Evolutionary conservation across 2,329 filamentous ascomycete genomes (phyloP), one percentile per base, ranked within the genome.

Genomic region (Penicillium sp.): DNA sequence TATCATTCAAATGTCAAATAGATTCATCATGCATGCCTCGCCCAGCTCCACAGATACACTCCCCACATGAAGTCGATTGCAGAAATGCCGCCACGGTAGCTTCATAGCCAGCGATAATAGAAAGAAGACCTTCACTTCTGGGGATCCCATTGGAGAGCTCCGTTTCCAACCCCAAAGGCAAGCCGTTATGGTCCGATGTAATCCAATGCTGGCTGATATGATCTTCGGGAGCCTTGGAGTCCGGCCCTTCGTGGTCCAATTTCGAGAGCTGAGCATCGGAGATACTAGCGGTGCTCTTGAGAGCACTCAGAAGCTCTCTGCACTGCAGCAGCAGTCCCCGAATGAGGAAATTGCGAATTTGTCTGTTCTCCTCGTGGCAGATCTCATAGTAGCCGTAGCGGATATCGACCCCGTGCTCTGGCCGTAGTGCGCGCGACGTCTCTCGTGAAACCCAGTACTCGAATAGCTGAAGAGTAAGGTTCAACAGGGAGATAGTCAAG

Each of bases 321-420:
- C 65, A 70, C 43, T 70, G 66, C 21, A 64, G 24, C 9, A 72
- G 58, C 1, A 69, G 58, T 0, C 67, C 60, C 1, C 64, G 63
- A 21, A 72, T 50, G 16, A 72, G 47, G 36, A 70, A 66, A 1
- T 60, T 62, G 18, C 66, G 64, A 18, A 72, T 64, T 27, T 63
- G 66, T 6, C 59, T 61, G 22, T 62, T 64, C 43, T 72, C 70
- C 11, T 69, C 65, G 1, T 61, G 58, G 16, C 57, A 56, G 34
- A 68, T 55, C 48, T 71, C 68, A 53, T 72, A 72, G 52, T 69
- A 64, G 29, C 70, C 70, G 45, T 71, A 72, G 16, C 61, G 58
- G 18, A 68, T 57, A 38, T 58, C 57, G 27, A 59, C 44, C 4
- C 54, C 55, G 9, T 58, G 52, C 31, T 65, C 60, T 22, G 59